phyloP scores from a whole-genome alignment of 495 filamentous ascomycete genomes.

The Clavariopsis aquatica region DNA sequence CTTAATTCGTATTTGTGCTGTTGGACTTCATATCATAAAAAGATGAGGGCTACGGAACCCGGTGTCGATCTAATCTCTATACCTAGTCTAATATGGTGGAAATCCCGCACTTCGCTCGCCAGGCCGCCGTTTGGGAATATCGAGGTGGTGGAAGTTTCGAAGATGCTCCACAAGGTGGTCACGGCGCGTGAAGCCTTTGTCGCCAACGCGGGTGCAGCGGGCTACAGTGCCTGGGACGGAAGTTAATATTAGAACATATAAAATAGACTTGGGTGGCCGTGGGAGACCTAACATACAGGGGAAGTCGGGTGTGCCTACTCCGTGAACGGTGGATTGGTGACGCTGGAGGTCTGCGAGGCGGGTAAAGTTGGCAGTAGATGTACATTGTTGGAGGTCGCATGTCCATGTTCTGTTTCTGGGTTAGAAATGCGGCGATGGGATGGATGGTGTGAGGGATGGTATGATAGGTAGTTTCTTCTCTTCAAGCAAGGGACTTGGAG shows the following conservation, averaged over 20 bases:
- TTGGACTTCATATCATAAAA: no score
- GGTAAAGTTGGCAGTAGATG: conserved; percentile 49
- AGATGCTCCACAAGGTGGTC: conserved; percentile 40
- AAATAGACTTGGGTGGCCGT: background rate
- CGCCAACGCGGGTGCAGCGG: conserved; percentile 28
- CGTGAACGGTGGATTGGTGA: conserved; percentile 56
- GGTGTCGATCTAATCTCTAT: background rate
- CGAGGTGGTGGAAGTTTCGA: conserved; percentile 36
- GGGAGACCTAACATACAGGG: conserved; percentile 21
- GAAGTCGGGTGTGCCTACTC: conserved; percentile 19
- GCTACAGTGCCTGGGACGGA: background rate
- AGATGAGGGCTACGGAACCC: background rate
- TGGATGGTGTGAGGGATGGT: background rate
- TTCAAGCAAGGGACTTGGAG: background rate
- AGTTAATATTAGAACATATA: background rate
- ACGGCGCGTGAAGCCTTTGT: conserved; percentile 36
- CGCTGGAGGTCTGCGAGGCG: conserved; percentile 58
- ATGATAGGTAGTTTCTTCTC: background rate
- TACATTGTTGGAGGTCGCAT: conserved; percentile 52
- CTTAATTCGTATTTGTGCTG: no score
- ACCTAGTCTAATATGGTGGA: background rate
- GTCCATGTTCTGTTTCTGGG: conserved; percentile 44
- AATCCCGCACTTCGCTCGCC: conserved; percentile 29
- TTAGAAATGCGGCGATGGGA: background rate
- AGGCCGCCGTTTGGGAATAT: conserved; percentile 36